Base-by-base conservation (phyloP, 139 green algal genomes). In the Diplosphaera chodatii region DNA sequence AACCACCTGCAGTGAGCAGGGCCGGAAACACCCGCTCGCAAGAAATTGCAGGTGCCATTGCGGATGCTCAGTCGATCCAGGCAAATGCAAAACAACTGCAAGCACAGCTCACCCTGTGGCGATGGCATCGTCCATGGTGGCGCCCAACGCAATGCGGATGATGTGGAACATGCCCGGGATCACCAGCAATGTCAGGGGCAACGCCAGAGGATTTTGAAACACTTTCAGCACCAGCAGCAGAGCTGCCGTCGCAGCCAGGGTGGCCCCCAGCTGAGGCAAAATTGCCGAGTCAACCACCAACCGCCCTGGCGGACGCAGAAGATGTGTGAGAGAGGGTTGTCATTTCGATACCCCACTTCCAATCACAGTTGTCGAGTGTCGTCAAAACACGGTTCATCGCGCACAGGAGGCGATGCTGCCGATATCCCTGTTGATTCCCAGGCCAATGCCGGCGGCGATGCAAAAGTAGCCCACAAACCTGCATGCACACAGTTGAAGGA, bases 1-100 rank as follows among this genome's bases (percentile, higher is more conserved):
- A 82, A 81, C 88, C 88, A 93, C 1, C 81, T 76, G 4, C 71
- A n/a, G n/a, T n/a, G n/a, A n/a, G n/a, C n/a, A n/a, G n/a, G n/a
- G n/a, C n/a, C n/a, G n/a, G n/a, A n/a, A n/a, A n/a, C n/a, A n/a
- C n/a, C n/a, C n/a, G n/a, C n/a, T n/a, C n/a, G n/a, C n/a, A n/a
- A n/a, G n/a, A n/a, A n/a, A n/a, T n/a, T n/a, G n/a, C n/a, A n/a
- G n/a, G n/a, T n/a, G n/a, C n/a, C n/a, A n/a, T n/a, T n/a, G n/a
- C n/a, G n/a, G n/a, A n/a, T n/a, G n/a, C n/a, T n/a, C n/a, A n/a
- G n/a, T n/a, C n/a, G n/a, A n/a, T n/a, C n/a, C n/a, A n/a, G n/a
- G n/a, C n/a, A n/a, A n/a, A n/a, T n/a, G n/a, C n/a, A n/a, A n/a
- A n/a, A n/a, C n/a, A n/a, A n/a, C n/a, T n/a, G n/a, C n/a, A n/a